Evolutionary conservation across 768 basidiomycete species (phyloP).

Genomic region (Auricularia cornea): DNA sequence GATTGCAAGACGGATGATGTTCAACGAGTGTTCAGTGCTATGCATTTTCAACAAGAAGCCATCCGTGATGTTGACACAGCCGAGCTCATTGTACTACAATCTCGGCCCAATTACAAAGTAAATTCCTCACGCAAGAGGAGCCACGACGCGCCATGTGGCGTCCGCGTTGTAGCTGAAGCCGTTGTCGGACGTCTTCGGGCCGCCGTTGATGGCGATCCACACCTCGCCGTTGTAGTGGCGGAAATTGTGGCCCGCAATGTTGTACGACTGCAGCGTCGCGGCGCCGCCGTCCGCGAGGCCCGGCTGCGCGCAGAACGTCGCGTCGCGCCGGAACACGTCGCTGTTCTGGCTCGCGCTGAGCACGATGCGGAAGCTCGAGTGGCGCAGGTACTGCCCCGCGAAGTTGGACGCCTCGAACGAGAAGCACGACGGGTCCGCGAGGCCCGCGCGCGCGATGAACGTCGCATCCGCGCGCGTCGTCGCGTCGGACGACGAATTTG

Average conservation of each 20-base stretch:
- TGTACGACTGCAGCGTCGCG: background rate
- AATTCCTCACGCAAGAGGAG: background rate
- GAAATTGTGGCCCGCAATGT: background rate
- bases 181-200: background rate
- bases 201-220: background rate
- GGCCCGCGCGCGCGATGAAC: background rate
- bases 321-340: background rate
- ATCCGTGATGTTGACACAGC: too few relatives aligned
- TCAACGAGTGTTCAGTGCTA: too few relatives aligned
- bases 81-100: too few relatives aligned
- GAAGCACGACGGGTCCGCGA: background rate
- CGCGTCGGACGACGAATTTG: background rate
- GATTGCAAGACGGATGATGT: too few relatives aligned
- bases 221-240: background rate
- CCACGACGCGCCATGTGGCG: background rate
- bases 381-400: background rate
- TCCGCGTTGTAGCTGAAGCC: background rate
- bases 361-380: background rate
- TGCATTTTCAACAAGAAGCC: too few relatives aligned
- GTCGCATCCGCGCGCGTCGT: background rate
- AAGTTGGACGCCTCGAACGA: background rate
- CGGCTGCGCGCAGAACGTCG: background rate
- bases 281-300: background rate
- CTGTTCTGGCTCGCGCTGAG: background rate
- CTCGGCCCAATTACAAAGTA: too few relatives aligned